These are phyloP conservation scores for Quercus alba DNA, from an alignment of 306 rosid species.

Conservation along the genomic window DNA sequence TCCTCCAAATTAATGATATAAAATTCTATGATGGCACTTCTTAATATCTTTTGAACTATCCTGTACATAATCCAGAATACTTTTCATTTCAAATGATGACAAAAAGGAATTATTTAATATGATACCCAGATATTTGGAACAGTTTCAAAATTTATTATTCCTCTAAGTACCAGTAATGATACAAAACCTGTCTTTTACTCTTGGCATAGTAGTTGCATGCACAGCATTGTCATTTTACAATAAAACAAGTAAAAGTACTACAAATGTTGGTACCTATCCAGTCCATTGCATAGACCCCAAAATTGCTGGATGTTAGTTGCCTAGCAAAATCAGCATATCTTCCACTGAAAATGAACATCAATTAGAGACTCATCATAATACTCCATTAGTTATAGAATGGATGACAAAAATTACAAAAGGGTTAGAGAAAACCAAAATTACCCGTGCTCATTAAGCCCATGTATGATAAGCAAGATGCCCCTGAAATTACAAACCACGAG, in stretches of 20 bases:
- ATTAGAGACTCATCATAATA: not conserved
- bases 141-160: not conserved
- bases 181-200: not conserved
- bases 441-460: conserved; percentile 98
- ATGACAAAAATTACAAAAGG: not conserved
- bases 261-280: conserved; percentile 69
- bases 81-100: not conserved
- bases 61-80: not conserved
- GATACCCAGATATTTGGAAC: not conserved
- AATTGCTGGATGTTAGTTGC: conserved; percentile 70
- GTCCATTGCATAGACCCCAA: conserved; percentile 97
- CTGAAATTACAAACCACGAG: conserved; percentile 44
- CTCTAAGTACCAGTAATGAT: not conserved
- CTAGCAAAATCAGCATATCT: conserved; percentile 85
- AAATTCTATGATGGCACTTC: not conserved
- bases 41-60: not conserved
- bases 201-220: not conserved
- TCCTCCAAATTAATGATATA: not conserved
- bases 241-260: not conserved
- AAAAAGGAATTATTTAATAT: not conserved
- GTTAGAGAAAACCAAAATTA: conserved; percentile 18
- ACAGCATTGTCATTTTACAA: not conserved
- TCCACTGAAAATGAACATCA: conserved; percentile 64
- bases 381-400: not conserved
- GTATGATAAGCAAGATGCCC: conserved; percentile 84